Evolutionary conservation across 2,329 filamentous ascomycete species (phyloP).

Genomic region (Diaporthe capsici): DNA sequence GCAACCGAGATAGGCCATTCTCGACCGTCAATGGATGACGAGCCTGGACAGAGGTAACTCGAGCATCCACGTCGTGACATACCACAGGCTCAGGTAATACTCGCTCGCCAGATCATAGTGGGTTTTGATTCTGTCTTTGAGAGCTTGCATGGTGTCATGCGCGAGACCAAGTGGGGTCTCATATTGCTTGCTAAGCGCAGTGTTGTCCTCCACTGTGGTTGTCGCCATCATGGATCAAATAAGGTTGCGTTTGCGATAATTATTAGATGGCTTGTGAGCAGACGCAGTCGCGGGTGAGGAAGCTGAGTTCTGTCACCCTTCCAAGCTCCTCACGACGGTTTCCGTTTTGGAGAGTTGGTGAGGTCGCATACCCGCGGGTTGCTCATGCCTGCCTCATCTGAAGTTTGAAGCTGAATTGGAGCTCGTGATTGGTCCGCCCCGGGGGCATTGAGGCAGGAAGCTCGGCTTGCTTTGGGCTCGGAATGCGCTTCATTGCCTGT

Average conservation of each 20-base stretch:
- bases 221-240: conserved; percentile 34
- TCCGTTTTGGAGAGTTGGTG: not conserved
- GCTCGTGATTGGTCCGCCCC: conserved; percentile 17
- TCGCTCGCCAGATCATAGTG: conserved; percentile 74
- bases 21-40: not conserved
- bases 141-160: conserved; percentile 62
- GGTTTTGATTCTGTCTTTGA: conserved; percentile 71
- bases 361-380: not conserved
- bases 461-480: conserved; percentile 8
- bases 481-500: conserved; percentile 19
- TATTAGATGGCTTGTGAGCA: not conserved
- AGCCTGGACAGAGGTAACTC: not conserved
- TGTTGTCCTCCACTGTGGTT: conserved; percentile 45
- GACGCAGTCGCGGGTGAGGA: not conserved
- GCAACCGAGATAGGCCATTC: not conserved
- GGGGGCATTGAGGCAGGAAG: not conserved
- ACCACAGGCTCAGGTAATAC: conserved; percentile 74
- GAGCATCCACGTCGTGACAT: conserved; percentile 42
- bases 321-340: not conserved
- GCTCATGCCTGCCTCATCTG: conserved; percentile 22
- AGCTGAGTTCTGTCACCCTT: not conserved
- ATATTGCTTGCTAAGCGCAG: conserved; percentile 60
- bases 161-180: conserved; percentile 61
- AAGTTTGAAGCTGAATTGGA: conserved; percentile 25
- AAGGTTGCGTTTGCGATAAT: not conserved